phyloP scores from a whole-genome alignment of 2,329 filamentous ascomycete species.

The Colletotrichum navitas region DNA sequence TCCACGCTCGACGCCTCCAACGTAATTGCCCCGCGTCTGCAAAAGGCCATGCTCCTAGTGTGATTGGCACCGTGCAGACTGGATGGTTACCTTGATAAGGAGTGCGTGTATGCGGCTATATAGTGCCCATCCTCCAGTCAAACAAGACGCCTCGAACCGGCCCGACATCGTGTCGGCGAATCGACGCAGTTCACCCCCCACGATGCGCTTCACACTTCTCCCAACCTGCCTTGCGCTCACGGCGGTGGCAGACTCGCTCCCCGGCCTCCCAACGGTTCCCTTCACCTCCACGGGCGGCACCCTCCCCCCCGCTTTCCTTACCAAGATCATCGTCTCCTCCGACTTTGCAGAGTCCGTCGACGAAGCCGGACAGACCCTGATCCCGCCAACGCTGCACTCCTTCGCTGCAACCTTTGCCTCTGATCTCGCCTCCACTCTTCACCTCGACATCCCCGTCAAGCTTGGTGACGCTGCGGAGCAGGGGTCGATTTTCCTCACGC shows the following conservation, averaged over 20 bases:
- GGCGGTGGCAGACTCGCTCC: constrained; percentile 16
- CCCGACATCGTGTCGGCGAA: not conserved
- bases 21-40: not conserved
- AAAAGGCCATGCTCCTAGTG: not conserved
- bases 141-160: not conserved
- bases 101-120: not conserved
- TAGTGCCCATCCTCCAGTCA: fast-evolving
- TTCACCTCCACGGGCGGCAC: constrained; percentile 47
- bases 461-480: constrained; percentile 44
- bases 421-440: constrained; percentile 50
- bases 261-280: constrained; percentile 53
- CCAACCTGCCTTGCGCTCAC: not conserved
- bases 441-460: constrained; percentile 49
- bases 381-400: constrained; percentile 62
- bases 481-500: constrained; percentile 59
- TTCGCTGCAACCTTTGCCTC: constrained; percentile 62
- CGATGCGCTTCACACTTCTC: constrained; percentile 12
- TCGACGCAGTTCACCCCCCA: not conserved
- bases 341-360: constrained; percentile 57
- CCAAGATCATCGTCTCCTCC: constrained; percentile 59
- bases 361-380: constrained; percentile 61
- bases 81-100: not conserved
- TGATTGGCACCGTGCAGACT: not conserved
- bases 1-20: no score
- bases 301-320: constrained; percentile 48